A percentile compares a stretch with the other conserved stretches of the same genome.
phyloP scores from a whole-genome alignment of 2,329 filamentous ascomycete species.

The Fusarium sp. region DNA sequence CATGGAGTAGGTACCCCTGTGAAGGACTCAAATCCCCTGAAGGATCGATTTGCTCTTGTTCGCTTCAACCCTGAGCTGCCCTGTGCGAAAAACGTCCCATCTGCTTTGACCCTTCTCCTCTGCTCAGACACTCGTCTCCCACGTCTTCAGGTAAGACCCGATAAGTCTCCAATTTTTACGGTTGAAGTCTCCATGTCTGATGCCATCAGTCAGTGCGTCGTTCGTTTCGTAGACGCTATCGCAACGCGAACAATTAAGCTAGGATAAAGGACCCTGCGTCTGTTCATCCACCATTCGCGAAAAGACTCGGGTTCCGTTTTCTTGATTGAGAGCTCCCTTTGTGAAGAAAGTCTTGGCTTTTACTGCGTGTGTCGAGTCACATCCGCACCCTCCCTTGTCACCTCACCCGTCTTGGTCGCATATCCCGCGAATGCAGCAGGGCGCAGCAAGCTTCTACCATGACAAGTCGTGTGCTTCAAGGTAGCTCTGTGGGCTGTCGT shows the following conservation, averaged over 20 bases:
- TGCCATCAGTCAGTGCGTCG: neutral
- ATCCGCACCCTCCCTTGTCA: neutral
- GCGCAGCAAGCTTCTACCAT: neutral
- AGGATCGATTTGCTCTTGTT: neutral
- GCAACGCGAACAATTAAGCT: neutral
- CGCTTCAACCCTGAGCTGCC: neutral
- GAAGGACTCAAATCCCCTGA: neutral
- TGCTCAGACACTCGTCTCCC: neutral
- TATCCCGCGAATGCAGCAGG: conserved; percentile 1
- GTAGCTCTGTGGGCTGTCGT: neutral
- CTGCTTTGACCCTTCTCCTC: neutral
- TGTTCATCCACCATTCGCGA: neutral
- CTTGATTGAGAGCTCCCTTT: neutral
- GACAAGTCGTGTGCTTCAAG: conserved; percentile 7
- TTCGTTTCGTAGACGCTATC: neutral
- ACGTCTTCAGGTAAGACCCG: conserved; percentile 1
- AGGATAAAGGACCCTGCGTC: neutral
- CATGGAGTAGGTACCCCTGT: too few species aligned
- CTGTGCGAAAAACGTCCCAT: neutral
- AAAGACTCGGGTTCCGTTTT: neutral
- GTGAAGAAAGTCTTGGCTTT: neutral
- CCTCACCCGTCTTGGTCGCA: neutral
- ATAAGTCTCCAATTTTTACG: neutral
- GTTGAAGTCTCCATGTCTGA: conserved; percentile 2
- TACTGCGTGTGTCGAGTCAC: neutral